Evolutionary conservation across 345 rosid genomes (phyloP).

Genomic region (Acer yangbiense): DNA sequence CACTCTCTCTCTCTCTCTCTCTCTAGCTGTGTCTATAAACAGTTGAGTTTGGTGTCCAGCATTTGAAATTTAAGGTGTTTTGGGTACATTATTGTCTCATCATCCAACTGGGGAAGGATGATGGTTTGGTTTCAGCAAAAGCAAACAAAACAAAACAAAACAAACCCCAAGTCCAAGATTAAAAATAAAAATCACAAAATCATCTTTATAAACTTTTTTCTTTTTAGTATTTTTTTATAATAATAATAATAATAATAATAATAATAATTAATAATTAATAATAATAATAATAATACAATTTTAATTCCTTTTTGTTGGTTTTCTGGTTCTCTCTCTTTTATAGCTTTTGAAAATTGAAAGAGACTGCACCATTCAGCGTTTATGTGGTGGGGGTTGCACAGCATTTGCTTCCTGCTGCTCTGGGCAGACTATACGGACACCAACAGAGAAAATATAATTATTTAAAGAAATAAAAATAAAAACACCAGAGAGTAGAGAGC

Average conservation of each 20-base stretch:
- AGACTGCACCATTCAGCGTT: slow-evolving; percentile 38
- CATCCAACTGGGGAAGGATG: slow-evolving; percentile 50
- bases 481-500: not conserved
- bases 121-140: slow-evolving; percentile 36
- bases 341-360: slow-evolving; percentile 39
- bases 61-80: slow-evolving; percentile 40
- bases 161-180: slow-evolving; percentile 11
- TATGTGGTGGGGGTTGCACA: slow-evolving; percentile 12
- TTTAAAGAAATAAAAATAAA: not conserved
- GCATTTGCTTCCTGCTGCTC: slow-evolving; percentile 22
- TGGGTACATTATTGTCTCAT: slow-evolving; percentile 76
- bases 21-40: not conserved
- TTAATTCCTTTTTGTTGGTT: not conserved
- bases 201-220: slow-evolving; percentile 1
- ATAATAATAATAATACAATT: not conserved
- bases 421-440: slow-evolving; percentile 21
- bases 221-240: not conserved
- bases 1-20: slow-evolving; percentile 29
- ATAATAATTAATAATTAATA: not conserved
- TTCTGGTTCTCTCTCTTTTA: slow-evolving; percentile 5
- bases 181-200: slow-evolving; percentile 16
- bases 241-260: not conserved
- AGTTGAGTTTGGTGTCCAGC: slow-evolving; percentile 34
- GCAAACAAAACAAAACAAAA: slow-evolving; percentile 32
- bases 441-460: slow-evolving; percentile 1